A percentile compares a stretch with the other conserved stretches of the same genome.
phyloP scores from a whole-genome alignment of 345 rosid species.

The Carallia pectinifolia region DNA sequence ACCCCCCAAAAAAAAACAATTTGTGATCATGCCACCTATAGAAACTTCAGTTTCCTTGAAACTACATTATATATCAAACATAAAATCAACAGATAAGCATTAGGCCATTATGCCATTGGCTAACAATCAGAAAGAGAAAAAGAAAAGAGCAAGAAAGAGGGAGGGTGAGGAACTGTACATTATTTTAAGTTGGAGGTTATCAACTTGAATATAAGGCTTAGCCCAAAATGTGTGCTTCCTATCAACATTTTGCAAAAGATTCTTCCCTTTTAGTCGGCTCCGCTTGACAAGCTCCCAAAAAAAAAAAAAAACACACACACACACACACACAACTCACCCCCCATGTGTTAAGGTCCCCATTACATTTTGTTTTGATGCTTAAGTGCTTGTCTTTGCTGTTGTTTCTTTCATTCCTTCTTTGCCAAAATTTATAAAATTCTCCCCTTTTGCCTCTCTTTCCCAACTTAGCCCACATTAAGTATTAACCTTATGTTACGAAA shows the following conservation, averaged over 20 bases:
- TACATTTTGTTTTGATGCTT: constrained; percentile 43
- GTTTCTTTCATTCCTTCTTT: constrained; percentile 39
- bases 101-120: not conserved
- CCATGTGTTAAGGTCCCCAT: constrained; percentile 92
- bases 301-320: no score
- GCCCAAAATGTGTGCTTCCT: constrained; percentile 46
- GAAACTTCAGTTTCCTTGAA: constrained; percentile 7
- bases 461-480: constrained; percentile 32
- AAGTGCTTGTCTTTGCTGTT: constrained; percentile 63
- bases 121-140: not conserved
- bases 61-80: not conserved
- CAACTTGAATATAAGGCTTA: constrained; percentile 6
- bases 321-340: constrained; percentile 35
- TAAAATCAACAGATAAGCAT: constrained; percentile 4
- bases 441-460: constrained; percentile 15
- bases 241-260: constrained; percentile 51
- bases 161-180: not conserved
- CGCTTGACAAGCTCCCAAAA: constrained; percentile 40
- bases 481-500: constrained; percentile 22
- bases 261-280: constrained; percentile 56
- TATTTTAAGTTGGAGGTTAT: not conserved
- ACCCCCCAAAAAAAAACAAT: no score
- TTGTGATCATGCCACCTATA: no score
- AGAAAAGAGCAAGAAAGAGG: not conserved
- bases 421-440: not conserved